Conservation (phyloP, 2,329 filamentous ascomycete genomes). For the Pseudopyrenochaeta lycopersici region DNA sequence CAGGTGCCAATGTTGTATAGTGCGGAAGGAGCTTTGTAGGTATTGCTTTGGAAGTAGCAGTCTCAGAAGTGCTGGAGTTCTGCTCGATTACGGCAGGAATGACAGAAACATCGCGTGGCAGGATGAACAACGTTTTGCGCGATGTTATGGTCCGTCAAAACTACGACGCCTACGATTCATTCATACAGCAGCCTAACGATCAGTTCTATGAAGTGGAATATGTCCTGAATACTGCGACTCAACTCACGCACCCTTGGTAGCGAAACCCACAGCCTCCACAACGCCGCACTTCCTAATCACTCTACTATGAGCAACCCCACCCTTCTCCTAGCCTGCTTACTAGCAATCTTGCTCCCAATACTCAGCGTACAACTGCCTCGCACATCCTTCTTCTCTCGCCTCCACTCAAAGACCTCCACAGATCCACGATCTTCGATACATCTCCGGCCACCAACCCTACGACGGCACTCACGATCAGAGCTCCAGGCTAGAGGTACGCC, state of each 20-base stretch:
- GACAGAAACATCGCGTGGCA: conserved; percentile 17
- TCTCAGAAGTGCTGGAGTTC: too few relatives aligned
- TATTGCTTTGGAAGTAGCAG: too few relatives aligned
- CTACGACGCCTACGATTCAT: neutral
- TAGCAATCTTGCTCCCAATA: conserved; percentile 35
- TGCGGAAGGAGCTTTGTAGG: too few relatives aligned
- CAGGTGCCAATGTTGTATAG: too few relatives aligned
- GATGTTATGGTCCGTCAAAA: neutral
- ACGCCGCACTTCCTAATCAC: neutral
- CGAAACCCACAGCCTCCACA: neutral
- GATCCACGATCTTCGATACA: conserved; percentile 23
- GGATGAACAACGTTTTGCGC: too few relatives aligned
- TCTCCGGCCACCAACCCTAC: conserved; percentile 11
- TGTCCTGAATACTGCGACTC: too few relatives aligned
- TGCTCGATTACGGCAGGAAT: conserved; percentile 27
- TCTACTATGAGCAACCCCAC: conserved; percentile 11
- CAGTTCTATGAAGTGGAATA: too few relatives aligned
- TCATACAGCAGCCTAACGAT: neutral
- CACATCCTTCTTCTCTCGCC: conserved; percentile 7
- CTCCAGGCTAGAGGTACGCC: neutral
- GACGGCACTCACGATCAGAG: conserved; percentile 10
- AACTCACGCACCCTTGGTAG: too few relatives aligned
- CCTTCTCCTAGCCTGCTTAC: conserved; percentile 25
- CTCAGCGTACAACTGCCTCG: conserved; percentile 31
- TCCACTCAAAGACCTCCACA: conserved; percentile 13